These are phyloP conservation scores for Planoprotostelium fungivorum DNA, from an alignment of 78 protist genomes.

Conservation along the genomic window DNA sequence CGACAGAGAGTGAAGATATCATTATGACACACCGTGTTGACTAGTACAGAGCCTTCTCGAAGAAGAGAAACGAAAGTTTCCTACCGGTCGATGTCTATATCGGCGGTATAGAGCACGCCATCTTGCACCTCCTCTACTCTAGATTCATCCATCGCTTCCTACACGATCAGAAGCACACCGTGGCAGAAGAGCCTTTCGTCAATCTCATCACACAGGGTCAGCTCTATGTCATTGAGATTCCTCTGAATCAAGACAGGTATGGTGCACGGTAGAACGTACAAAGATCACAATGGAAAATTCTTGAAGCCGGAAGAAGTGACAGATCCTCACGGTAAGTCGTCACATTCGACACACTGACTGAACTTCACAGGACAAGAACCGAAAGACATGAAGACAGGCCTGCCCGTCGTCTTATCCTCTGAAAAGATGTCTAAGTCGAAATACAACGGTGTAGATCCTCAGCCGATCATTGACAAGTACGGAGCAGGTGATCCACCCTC, in stretches of 20 bases:
- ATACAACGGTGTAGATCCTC: constrained; percentile 85
- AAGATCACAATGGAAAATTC: not conserved
- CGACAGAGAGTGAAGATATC: constrained; percentile 5
- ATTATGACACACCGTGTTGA: not conserved
- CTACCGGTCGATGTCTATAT: constrained; percentile 87
- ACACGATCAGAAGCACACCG: constrained; percentile 14
- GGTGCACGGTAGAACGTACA: constrained; percentile 55
- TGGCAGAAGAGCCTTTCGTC: constrained; percentile 67
- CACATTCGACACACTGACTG: constrained; percentile 8
- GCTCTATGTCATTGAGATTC: constrained; percentile 26
- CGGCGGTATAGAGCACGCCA: constrained; percentile 94
- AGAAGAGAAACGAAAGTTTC: constrained; percentile 7
- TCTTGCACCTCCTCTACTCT: constrained; percentile 88
- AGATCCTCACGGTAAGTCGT: not conserved
- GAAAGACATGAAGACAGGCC: constrained; percentile 11
- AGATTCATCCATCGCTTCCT: constrained; percentile 80
- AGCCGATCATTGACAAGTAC: constrained; percentile 42
- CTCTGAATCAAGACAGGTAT: constrained; percentile 35
- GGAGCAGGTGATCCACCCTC: constrained; percentile 30
- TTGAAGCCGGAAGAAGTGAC: constrained; percentile 15
- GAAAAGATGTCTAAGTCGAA: constrained; percentile 87
- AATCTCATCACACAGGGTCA: constrained; percentile 63
- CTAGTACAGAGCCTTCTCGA: constrained; percentile 5
- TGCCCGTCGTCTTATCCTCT: constrained; percentile 3
- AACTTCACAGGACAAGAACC: constrained; percentile 9